Conservation (phyloP, 2,329 filamentous ascomycete species). For the Exophiala sp. region DNA sequence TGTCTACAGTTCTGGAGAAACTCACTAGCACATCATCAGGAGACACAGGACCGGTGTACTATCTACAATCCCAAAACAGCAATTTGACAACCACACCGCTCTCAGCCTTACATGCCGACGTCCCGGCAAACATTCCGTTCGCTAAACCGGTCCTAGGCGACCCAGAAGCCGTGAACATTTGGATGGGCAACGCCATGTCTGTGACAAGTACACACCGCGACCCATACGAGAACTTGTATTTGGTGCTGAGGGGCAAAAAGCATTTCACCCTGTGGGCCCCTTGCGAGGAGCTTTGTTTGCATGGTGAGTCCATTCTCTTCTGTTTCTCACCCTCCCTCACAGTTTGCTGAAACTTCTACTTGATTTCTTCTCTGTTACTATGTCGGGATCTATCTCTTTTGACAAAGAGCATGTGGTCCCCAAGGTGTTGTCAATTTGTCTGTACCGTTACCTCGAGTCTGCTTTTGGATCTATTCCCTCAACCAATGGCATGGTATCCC, state of each 20-base stretch:
- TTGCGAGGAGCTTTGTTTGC: slow-evolving; percentile 26
- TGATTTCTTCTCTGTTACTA: too few species aligned
- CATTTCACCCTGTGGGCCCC: slow-evolving; percentile 27
- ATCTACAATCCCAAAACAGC: slow-evolving; percentile 29
- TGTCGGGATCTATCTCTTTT: too few species aligned
- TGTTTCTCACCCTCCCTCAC: too few species aligned
- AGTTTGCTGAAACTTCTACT: too few species aligned
- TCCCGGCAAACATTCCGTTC: slow-evolving; percentile 23
- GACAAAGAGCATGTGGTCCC: too few species aligned
- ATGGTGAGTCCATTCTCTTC: too few species aligned
- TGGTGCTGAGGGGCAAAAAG: slow-evolving; percentile 25
- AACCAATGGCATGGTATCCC: too few species aligned
- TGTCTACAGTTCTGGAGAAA: slow-evolving; percentile 21
- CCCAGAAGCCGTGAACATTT: slow-evolving; percentile 28
- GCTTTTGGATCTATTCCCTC: too few species aligned
- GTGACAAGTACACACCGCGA: slow-evolving; percentile 29
- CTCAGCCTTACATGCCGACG: slow-evolving; percentile 11
- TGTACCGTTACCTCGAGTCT: too few species aligned
- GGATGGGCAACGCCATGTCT: slow-evolving; percentile 25
- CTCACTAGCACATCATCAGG: slow-evolving; percentile 7
- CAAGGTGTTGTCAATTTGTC: too few species aligned
- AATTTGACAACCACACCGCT: slow-evolving; percentile 25
- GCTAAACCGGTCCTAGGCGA: slow-evolving; percentile 16
- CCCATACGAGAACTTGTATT: slow-evolving; percentile 29
- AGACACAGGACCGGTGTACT: slow-evolving; percentile 20